Base-by-base conservation (phyloP, 345 rosid genomes). In the Populus euphratica region DNA sequence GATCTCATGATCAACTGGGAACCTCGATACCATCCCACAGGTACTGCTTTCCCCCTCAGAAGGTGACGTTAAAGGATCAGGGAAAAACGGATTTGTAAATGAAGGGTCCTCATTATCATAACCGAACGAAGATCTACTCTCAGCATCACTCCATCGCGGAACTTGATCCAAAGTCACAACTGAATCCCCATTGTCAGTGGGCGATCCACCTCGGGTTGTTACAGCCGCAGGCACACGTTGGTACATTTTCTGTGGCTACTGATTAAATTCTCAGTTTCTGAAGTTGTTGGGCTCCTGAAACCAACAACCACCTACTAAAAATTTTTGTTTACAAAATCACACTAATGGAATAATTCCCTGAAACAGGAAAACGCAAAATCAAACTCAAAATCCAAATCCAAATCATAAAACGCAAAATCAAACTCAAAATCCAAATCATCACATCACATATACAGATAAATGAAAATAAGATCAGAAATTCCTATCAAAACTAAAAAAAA, bases 71-170 rank as follows among this genome's bases (percentile, higher is more conserved):
- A 96, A 86, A 27, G 98, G 99, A 83, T 95, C 92, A 0, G 93
- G 85, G 18, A 88, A 93, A 71, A 87, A 86, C 0, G 94, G 82
- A 81, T 88, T 90, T 31, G 89, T 85, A 80, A 86, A 88, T 8
- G 86, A 71, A 43, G 90, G 83, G 73, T 96, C 98, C 54, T 87
- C 94, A 29, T 80, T 84, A 74, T 90, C 97, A 72, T 80, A 82
- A 25, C 83, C 89, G 56, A 87, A 75, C 16, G 93, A 82, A 2
- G 79, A 78, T 80, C 94, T 84, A 76, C 82, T 83, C 86, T 92
- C 98, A 17, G 86, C 91, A 84, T 93, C 98, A 85, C 87, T 88
- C 99, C 99, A 96, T 25, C 97, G 86, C 0, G 97, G 99, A 76
- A 93, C 90, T 76, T 92, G 97, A 84, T 91, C 97, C 82, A 96